Conservation (phyloP, 345 rosid species). For the Heritiera littoralis region DNA sequence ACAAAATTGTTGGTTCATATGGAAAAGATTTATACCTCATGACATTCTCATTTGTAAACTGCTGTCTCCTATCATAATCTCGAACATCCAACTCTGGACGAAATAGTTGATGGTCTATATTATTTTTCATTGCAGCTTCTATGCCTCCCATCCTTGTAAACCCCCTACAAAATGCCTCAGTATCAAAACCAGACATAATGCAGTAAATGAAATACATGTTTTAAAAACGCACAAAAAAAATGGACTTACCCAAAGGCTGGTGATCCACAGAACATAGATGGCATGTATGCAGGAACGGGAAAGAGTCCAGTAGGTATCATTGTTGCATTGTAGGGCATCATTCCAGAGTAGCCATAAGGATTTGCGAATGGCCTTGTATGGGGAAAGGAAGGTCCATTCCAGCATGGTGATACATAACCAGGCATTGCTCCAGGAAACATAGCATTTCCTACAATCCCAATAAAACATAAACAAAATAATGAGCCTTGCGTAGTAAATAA, state of each 20-base stretch:
- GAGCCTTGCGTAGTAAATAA: background rate
- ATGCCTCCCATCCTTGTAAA: slow-evolving; percentile 32
- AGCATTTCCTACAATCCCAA: slow-evolving; percentile 34
- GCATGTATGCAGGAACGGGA: slow-evolving; percentile 31
- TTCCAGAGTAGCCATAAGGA: slow-evolving; percentile 33
- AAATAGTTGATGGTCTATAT: slow-evolving; percentile 15
- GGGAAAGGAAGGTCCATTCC: slow-evolving; percentile 35
- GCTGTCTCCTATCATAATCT: slow-evolving; percentile 27
- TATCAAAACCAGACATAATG: background rate
- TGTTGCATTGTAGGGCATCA: slow-evolving; percentile 36
- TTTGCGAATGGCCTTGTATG: slow-evolving; percentile 32
- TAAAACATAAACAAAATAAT: slow-evolving; percentile 6
- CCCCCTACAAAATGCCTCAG: slow-evolving; percentile 33
- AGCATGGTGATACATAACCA: slow-evolving; percentile 32
- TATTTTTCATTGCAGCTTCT: slow-evolving; percentile 17
- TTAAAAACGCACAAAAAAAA: background rate
- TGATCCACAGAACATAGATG: slow-evolving; percentile 32
- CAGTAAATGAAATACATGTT: background rate
- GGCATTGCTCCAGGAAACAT: slow-evolving; percentile 35
- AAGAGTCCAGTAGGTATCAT: slow-evolving; percentile 33
- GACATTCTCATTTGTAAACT: slow-evolving; percentile 24
- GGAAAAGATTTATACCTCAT: slow-evolving; percentile 31
- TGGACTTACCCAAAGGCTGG: slow-evolving; percentile 38
- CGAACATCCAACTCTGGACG: slow-evolving; percentile 21
- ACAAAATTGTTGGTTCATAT: background rate